These are phyloP conservation scores for Hericium rajendrae DNA, from an alignment of 768 basidiomycete species.

Conservation along the genomic window DNA sequence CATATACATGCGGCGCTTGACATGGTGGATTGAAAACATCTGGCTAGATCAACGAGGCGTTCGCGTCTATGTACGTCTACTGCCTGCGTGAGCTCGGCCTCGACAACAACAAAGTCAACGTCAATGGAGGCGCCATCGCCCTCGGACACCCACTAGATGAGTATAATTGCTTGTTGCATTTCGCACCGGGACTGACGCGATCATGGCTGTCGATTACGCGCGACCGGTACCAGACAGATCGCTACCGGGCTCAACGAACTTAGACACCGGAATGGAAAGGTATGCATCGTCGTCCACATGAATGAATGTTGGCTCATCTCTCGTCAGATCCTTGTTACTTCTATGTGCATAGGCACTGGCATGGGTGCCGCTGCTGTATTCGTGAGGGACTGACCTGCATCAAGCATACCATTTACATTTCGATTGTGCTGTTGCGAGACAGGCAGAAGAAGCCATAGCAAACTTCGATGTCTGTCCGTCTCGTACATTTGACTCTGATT, in stretches of 20 bases:
- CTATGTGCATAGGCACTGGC: constrained; percentile 86
- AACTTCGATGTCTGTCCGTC: too few species aligned
- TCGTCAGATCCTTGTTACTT: constrained; percentile 67
- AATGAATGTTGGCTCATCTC: neutral
- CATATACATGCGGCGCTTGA: neutral
- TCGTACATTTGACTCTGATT: too few species aligned
- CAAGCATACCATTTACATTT: too few species aligned
- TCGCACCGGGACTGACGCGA: constrained; percentile 11
- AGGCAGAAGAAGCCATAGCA: too few species aligned
- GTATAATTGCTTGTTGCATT: constrained; percentile 19
- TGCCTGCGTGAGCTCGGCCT: constrained; percentile 57
- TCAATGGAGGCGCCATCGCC: constrained; percentile 87
- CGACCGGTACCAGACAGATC: constrained; percentile 78
- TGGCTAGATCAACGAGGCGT: constrained; percentile 80
- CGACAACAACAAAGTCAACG: constrained; percentile 62
- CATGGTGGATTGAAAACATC: neutral
- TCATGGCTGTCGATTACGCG: constrained; percentile 34
- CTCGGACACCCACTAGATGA: constrained; percentile 77
- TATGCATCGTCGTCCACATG: constrained; percentile 20
- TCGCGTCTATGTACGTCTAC: constrained; percentile 78
- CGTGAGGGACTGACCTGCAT: constrained; percentile 34
- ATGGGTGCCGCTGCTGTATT: constrained; percentile 86
- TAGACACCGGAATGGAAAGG: constrained; percentile 60
- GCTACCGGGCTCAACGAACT: constrained; percentile 76
- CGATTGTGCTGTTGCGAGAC: too few species aligned